Percentiles rank a stretch among this genome's conserved stretches.
phyloP scores from a whole-genome alignment of 202 grass and related monocot genomes.

The Dendrocalamus latiflorus region DNA sequence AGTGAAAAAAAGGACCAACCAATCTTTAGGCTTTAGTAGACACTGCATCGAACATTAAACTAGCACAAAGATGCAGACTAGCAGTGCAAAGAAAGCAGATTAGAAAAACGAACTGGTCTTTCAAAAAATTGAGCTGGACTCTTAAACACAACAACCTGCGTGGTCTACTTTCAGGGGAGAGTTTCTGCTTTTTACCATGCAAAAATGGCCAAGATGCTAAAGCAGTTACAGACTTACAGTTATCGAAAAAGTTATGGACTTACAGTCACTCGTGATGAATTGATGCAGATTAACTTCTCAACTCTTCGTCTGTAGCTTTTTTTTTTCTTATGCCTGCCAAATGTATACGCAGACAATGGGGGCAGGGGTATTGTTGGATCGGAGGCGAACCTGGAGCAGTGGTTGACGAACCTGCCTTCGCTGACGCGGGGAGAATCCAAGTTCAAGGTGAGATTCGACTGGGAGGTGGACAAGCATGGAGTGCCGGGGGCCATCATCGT shows the following conservation, averaged over 20 bases:
- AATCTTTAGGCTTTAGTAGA: no score
- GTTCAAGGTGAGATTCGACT: conserved; percentile 26
- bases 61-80: no score
- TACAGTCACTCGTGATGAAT: not conserved
- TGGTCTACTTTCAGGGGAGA: no score
- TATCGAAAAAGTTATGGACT: no score
- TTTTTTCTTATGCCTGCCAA: not conserved
- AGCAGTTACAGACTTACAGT: not conserved
- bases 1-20: no score
- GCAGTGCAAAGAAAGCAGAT: no score
- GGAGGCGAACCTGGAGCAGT: not conserved
- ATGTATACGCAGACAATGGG: not conserved
- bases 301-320: not conserved
- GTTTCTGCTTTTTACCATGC: not conserved
- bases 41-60: no score
- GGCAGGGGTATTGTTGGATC: not conserved
- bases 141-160: no score
- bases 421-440: conserved; percentile 8
- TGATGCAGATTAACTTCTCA: not conserved
- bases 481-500: conserved; percentile 48
- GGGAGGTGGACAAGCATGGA: conserved; percentile 26
- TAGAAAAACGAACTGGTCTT: no score
- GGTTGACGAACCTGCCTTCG: not conserved
- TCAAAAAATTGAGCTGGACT: no score
- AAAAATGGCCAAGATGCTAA: not conserved